A percentile compares a stretch with the other conserved stretches of the same genome.
phyloP scores from a whole-genome alignment of 2,329 filamentous ascomycete species.

The Ceratocystis lukuohia region DNA sequence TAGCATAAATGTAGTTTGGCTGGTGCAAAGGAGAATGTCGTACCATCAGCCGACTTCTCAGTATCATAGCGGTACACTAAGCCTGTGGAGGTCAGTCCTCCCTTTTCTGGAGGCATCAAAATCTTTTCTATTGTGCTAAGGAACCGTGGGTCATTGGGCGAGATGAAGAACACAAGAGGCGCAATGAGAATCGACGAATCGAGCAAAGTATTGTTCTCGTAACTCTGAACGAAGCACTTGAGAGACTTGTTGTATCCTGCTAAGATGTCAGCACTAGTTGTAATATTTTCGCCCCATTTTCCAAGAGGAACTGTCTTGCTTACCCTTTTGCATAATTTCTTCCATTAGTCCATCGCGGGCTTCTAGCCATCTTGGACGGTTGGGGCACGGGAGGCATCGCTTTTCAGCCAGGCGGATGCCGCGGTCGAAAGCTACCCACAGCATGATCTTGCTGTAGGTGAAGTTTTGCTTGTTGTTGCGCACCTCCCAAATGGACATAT shows the following conservation, averaged over 20 bases:
- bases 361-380: constrained; percentile 50
- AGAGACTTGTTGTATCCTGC: constrained; percentile 56
- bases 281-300: not conserved
- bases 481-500: constrained; percentile 79
- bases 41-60: constrained; percentile 54
- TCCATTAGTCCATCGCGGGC: constrained; percentile 58
- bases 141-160: constrained; percentile 65
- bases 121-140: constrained; percentile 59
- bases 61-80: constrained; percentile 66
- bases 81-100: constrained; percentile 60
- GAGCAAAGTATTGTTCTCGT: constrained; percentile 54
- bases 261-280: not conserved
- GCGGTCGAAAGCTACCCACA: constrained; percentile 70
- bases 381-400: constrained; percentile 60
- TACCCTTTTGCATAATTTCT: constrained; percentile 59
- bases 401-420: constrained; percentile 62
- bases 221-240: constrained; percentile 61
- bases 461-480: constrained; percentile 64
- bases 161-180: constrained; percentile 66
- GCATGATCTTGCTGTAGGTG: constrained; percentile 69
- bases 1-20: not conserved
- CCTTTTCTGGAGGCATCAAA: constrained; percentile 57
- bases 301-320: not conserved
- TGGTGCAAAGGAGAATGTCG: constrained; percentile 20
- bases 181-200: constrained; percentile 66